Base-by-base conservation (phyloP, 2,329 filamentous ascomycete genomes). In the Aspergillus novoparasiticus region DNA sequence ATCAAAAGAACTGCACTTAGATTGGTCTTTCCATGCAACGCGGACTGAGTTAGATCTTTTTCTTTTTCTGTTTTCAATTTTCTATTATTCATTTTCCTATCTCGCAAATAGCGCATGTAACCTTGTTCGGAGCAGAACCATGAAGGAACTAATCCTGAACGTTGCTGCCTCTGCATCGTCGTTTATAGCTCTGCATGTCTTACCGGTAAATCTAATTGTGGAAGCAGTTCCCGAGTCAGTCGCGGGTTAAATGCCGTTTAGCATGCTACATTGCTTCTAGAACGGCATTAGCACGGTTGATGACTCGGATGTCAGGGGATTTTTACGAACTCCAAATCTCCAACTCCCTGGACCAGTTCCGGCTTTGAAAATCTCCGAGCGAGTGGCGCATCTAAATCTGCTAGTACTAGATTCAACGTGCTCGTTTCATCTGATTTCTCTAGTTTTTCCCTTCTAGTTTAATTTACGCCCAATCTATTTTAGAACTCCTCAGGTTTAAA, bases 381-480 rank as follows among this genome's bases (percentile, higher is more conserved):
- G 19, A 23, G 51, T 54, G 51, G 51, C 51, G 51, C 51, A 54
- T 54, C 51, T 54, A 36, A 54, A 36, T 14, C 32, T 36, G 51
- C 21, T 54, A 36, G 51, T 28, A 8, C 26, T 28, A 32, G 19
- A n/a, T 54, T 23, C 46, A 50, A 50, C 46, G 26, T 50, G 26
- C 46, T 50, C 32, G 51, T 54, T 54, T 32, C 51, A 54, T 23
- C 16, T 36, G n/a, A 30, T 36, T 54, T 30, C 21, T 34, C 21
- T 23, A 14, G 16, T 36, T 36, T 23, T 14, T 34, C 30, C 32
- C 11, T 46, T 34, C 51, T 54, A 34, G 28, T 54, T 36, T 54
- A 54, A 54, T 54, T 36, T 54, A n/a, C 19, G 19, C 23, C 28
- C 23, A 32, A 54, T 32, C 14, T 54, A 54, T 32, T 54, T 23